Evolutionary conservation across 495 filamentous ascomycete genomes (phyloP), one percentile per base, ranked within the genome.

Genomic region (Thermochaetoides thermophila): DNA sequence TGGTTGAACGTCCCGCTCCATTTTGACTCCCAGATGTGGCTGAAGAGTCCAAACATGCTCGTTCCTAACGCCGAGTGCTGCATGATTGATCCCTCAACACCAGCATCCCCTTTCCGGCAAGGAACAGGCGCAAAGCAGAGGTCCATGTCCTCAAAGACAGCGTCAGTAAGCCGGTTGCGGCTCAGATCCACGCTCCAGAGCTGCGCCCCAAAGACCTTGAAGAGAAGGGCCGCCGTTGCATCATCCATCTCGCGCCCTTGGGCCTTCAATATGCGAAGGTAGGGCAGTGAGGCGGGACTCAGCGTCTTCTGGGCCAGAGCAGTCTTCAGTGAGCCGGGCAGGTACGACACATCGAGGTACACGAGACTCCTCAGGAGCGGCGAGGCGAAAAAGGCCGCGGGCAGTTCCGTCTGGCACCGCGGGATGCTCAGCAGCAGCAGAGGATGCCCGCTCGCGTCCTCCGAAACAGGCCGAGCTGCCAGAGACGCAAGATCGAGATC

Each of bases 141-240:
- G n/a, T 37, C 22, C 14, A 61, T 26, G 5, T 17, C 7, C 11
- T 54, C 32, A n/a, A 63, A 30, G 9, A 49, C 27, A 7, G 18
- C 34, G 38, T 63, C 56, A 0, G 55, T 49, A 8, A 66, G 35
- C 5, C 42, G 50, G 33, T 66, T 68, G n/a, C 50, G 17, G 38
- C 50, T 61, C 1, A 68, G 36, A 23, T 68, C 61, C 7, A 68
- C 33, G 34, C 63, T 63, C 63, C 61, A 66, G 13, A 66, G 34
- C 14, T 53, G 58, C 7, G 33, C 28, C 13, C 34, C 15, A 23
- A 64, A 59, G 0, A 41, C 26, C 26, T 34, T 19, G 27, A 60
- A 40, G 11, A 67, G 40, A 11, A 50, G 17, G 11, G 17, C 27
- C 0, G 50, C 52, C 0, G 45, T 44, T 3, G 19, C 5, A 23